Percentiles rank a stretch among this genome's conserved stretches.
phyloP scores from a whole-genome alignment of 345 rosid species.

The Punica granatum region DNA sequence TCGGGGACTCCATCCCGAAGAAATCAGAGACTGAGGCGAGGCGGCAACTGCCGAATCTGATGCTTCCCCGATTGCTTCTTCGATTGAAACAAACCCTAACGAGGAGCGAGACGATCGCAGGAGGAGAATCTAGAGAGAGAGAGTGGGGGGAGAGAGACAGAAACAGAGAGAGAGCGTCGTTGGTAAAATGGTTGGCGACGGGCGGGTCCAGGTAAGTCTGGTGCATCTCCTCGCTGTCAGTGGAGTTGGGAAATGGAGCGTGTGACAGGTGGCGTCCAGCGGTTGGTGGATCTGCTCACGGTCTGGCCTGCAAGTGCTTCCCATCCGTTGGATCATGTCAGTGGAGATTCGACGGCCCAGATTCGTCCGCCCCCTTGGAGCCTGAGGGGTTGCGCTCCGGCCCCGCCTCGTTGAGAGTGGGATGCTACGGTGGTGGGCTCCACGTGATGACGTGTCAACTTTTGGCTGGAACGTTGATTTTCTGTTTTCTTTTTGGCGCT shows the following conservation, averaged over 20 bases:
- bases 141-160: conserved; percentile 5
- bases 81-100: background rate
- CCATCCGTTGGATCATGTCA: conserved; percentile 43
- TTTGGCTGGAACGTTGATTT: background rate
- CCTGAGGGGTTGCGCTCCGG: background rate
- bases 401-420: background rate
- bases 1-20: background rate
- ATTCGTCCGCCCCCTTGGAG: background rate
- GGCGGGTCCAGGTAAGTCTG: conserved; percentile 64
- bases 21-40: background rate
- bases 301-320: conserved; percentile 24
- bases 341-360: conserved; percentile 9
- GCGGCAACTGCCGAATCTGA: background rate
- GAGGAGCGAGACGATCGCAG: conserved; percentile 6
- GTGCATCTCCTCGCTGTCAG: conserved; percentile 35
- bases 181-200: conserved; percentile 53
- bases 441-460: background rate
- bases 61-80: background rate
- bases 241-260: background rate
- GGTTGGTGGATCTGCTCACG: conserved; percentile 23
- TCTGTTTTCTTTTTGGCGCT: background rate
- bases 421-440: background rate
- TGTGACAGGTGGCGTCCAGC: conserved; percentile 28
- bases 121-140: conserved; percentile 16
- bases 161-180: conserved; percentile 16